Conservation (phyloP, 495 filamentous ascomycete genomes). For the Halenospora varia region DNA sequence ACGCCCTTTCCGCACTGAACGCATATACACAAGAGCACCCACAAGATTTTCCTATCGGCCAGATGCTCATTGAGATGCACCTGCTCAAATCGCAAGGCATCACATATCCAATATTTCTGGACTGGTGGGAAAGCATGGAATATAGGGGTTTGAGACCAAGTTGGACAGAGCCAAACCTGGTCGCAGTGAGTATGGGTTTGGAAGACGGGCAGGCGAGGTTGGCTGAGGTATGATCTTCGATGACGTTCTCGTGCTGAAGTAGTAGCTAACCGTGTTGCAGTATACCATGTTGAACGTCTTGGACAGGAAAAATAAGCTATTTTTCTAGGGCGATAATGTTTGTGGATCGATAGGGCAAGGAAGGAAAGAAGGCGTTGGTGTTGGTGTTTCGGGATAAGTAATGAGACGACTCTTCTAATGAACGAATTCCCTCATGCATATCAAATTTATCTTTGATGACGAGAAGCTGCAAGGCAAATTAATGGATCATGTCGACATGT, state of each 20-base stretch:
- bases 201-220: slow-evolving; percentile 6
- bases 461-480: no score
- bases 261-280: background rate
- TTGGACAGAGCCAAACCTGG: slow-evolving; percentile 26
- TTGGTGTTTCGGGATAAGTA: background rate
- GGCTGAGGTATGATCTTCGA: slow-evolving; percentile 8
- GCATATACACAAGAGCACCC: slow-evolving; percentile 9
- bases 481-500: no score
- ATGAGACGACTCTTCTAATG: background rate
- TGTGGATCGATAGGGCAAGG: no score
- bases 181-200: slow-evolving; percentile 17
- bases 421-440: no score
- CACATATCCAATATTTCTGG: slow-evolving; percentile 15
- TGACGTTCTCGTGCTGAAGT: background rate
- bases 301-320: slow-evolving; percentile 8
- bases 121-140: slow-evolving; percentile 26
- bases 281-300: slow-evolving; percentile 21
- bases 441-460: background rate
- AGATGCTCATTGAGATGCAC: slow-evolving; percentile 30
- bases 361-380: background rate
- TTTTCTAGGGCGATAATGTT: background rate
- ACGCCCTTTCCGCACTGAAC: slow-evolving; percentile 21
- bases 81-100: slow-evolving; percentile 12
- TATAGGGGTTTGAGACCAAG: slow-evolving; percentile 20
- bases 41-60: slow-evolving; percentile 25